These are phyloP conservation scores for Solanum chaucha DNA, from an alignment of 257 asterid species.

Conservation along the genomic window DNA sequence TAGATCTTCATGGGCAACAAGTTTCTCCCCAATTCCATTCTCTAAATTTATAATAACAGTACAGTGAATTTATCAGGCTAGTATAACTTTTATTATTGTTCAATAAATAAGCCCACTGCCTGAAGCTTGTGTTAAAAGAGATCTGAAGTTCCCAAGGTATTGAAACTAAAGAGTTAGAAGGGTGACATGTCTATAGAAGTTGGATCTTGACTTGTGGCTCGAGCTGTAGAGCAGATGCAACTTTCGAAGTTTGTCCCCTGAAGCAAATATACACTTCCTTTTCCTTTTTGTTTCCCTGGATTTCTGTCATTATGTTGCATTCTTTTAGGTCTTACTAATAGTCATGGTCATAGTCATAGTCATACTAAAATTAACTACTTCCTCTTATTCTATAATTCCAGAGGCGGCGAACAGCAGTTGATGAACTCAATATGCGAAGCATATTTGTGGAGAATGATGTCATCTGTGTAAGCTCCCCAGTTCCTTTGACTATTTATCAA, in stretches of 20 bases:
- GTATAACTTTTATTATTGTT: background rate
- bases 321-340: background rate
- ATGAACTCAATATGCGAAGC: slow-evolving; percentile 93
- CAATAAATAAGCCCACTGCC: background rate
- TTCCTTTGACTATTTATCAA: background rate
- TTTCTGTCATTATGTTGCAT: background rate
- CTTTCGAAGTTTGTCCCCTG: background rate
- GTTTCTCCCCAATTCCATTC: background rate
- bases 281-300: background rate
- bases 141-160: background rate
- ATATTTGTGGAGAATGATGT: slow-evolving; percentile 89
- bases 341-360: background rate
- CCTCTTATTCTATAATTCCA: slow-evolving; percentile 14
- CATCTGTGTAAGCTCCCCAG: slow-evolving; percentile 59
- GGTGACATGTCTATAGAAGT: background rate
- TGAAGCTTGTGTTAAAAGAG: background rate
- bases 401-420: slow-evolving; percentile 94
- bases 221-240: background rate
- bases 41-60: background rate
- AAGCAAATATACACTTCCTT: background rate
- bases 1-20: background rate
- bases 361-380: background rate
- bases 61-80: background rate
- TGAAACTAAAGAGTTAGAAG: background rate
- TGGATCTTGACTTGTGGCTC: background rate